phyloP scores from a whole-genome alignment of 2,329 filamentous ascomycete genomes.

The Pseudocercospora pini-densiflorae region DNA sequence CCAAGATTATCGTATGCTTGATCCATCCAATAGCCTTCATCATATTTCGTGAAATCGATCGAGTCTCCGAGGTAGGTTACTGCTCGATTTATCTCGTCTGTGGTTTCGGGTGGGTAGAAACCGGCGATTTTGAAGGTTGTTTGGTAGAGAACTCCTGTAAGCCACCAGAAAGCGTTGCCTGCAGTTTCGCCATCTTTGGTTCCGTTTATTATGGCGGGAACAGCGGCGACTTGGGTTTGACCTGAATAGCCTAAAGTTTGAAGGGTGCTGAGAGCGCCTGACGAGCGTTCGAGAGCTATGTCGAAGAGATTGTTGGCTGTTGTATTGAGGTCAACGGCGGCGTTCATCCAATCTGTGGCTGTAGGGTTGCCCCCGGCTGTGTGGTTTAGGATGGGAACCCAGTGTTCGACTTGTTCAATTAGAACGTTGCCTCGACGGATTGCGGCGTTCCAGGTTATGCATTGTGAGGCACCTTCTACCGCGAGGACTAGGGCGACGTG shows the following conservation, averaged over 20 bases:
- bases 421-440: conserved; percentile 17
- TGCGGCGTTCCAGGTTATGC: conserved; percentile 40
- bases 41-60: conserved; percentile 14
- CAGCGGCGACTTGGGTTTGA: conserved; percentile 9
- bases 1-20: conserved; percentile 8
- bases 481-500: conserved; percentile 27
- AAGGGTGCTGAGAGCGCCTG: conserved; percentile 1
- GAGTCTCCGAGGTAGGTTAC: background rate
- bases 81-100: conserved; percentile 1
- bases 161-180: conserved; percentile 20
- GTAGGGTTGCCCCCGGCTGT: background rate
- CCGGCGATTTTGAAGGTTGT: conserved; percentile 26
- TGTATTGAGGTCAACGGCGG: conserved; percentile 9
- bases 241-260: conserved; percentile 11
- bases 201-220: conserved; percentile 20
- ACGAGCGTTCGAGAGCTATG: conserved; percentile 7
- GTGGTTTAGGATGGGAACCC: background rate
- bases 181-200: conserved; percentile 1
- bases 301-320: conserved; percentile 13
- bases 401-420: conserved; percentile 1
- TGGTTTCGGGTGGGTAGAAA: conserved; percentile 13
- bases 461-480: conserved; percentile 36
- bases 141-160: conserved; percentile 14
- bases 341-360: background rate
- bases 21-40: conserved; percentile 5